These are phyloP conservation scores for Lobosporangium transversale DNA, from an alignment of 192 early-diverging fungal species.

Conservation along the genomic window DNA sequence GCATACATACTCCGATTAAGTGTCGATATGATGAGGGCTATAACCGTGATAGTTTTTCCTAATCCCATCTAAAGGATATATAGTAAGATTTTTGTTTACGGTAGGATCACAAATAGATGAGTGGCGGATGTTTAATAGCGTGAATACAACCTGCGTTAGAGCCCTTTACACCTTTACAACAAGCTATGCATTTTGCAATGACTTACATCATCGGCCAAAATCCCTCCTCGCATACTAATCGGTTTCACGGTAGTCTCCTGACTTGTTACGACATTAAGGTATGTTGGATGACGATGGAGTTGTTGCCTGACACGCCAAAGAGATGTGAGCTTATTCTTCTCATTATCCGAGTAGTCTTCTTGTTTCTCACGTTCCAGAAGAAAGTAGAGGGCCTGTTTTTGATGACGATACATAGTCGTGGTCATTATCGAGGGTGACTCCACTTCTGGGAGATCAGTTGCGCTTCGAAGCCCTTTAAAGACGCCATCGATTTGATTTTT, in stretches of 20 bases:
- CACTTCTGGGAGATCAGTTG: conserved; percentile 57
- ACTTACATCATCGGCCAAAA: conserved; percentile 64
- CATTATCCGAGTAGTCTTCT: conserved; percentile 63
- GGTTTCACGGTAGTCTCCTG: conserved; percentile 56
- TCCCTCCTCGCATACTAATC: conserved; percentile 64
- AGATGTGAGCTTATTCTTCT: conserved; percentile 56
- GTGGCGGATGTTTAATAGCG: neutral
- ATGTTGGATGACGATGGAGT: conserved; percentile 46
- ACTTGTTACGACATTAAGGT: conserved; percentile 64
- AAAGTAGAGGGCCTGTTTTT: conserved; percentile 86
- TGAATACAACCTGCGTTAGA: neutral
- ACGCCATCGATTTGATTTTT: conserved; percentile 68
- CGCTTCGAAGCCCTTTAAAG: conserved; percentile 64
- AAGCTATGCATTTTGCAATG: neutral
- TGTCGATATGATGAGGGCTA: conserved; percentile 63
- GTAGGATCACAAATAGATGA: too few relatives aligned
- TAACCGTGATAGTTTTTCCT: conserved; percentile 68
- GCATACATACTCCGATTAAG: conserved; percentile 37
- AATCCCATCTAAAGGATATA: conserved; percentile 59
- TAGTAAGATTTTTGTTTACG: too few relatives aligned
- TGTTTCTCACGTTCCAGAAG: conserved; percentile 79
- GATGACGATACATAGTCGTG: conserved; percentile 79
- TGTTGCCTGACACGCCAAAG: conserved; percentile 53
- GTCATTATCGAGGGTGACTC: conserved; percentile 58
- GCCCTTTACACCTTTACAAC: neutral